Evolutionary conservation across 306 rosid species (phyloP), one percentile per base, ranked within the genome.

Genomic region (Echinosophora koreensis): DNA sequence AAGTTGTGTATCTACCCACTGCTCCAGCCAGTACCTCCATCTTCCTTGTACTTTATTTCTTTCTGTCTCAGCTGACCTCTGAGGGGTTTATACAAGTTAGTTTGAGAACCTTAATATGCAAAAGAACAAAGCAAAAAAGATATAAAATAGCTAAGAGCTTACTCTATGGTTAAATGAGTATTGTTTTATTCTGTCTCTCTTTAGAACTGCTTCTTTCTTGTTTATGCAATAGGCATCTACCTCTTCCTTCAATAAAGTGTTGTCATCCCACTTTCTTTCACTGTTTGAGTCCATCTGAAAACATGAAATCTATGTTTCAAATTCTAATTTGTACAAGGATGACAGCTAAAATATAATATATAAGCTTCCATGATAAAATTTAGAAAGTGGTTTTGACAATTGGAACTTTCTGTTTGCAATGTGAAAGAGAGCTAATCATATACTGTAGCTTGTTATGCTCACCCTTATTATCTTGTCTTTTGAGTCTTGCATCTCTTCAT

Each of bases 1-100:
- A 78, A 95, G 91, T 57, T 95, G 98, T 65, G 97, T 92, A 51
- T 95, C 97, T n/a, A 95, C 96, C 98, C 98, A 95, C 57, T 90
- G 97, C 77, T 90, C 97, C 39, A 95, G 84, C 97, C 98, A 95
- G 77, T 90, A 89, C 46, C 97, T 92, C 97, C 97, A 95, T 90
- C 98, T 86, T 84, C 97, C 97, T 57, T 69, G 89, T 5, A 79
- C 92, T 62, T 84, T 83, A 49, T 86, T 88, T 80, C 97, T 82
- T 57, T 94, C 98, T 34, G 95, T 27, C 71, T 94, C 98, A 76
- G 94, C 93, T 51, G 97, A 94, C 42, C 88, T 92, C 98, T 94
- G 89, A 15, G 58, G 68, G 66, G 18, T 12, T 35, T 14, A 12
- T 8, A 8, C 66, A n/a, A 27, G 50, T 82, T 28, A 79, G 83